phyloP scores from a whole-genome alignment of 148 eudicot genomes.

The Vaccinium macrocarpon region DNA sequence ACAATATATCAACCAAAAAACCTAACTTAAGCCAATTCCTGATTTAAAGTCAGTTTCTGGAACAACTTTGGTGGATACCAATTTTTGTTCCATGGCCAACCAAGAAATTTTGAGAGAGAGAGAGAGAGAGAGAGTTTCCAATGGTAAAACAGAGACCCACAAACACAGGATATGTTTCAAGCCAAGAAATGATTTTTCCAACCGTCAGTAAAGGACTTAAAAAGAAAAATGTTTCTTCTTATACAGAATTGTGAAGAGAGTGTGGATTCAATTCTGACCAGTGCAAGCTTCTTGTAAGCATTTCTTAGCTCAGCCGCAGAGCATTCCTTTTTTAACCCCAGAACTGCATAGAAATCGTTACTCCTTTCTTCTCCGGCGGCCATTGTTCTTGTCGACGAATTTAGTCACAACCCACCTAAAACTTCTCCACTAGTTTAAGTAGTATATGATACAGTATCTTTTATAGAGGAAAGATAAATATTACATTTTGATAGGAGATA shows the following conservation, averaged over 20 bases:
- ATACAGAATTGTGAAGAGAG: neutral
- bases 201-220: neutral
- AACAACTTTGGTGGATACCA: neutral
- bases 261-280: conserved; percentile 40
- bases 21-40: too few species aligned
- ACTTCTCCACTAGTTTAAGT: neutral
- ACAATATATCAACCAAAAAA: too few species aligned
- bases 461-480: neutral
- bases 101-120: neutral
- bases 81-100: neutral
- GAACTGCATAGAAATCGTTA: conserved; percentile 59
- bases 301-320: conserved; percentile 57
- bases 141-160: neutral
- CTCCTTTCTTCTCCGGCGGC: conserved; percentile 37
- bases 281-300: conserved; percentile 87
- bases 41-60: too few species aligned
- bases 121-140: neutral
- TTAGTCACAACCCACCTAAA: conserved; percentile 1
- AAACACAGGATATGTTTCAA: neutral
- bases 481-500: neutral
- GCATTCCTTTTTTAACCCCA: conserved; percentile 84
- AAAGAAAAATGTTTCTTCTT: neutral
- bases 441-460: neutral
- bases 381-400: conserved; percentile 23
- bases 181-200: neutral